Percentiles rank a stretch among this genome's conserved stretches.
phyloP scores from a whole-genome alignment of 164 flowering plant species.

The Litsea cubeba region DNA sequence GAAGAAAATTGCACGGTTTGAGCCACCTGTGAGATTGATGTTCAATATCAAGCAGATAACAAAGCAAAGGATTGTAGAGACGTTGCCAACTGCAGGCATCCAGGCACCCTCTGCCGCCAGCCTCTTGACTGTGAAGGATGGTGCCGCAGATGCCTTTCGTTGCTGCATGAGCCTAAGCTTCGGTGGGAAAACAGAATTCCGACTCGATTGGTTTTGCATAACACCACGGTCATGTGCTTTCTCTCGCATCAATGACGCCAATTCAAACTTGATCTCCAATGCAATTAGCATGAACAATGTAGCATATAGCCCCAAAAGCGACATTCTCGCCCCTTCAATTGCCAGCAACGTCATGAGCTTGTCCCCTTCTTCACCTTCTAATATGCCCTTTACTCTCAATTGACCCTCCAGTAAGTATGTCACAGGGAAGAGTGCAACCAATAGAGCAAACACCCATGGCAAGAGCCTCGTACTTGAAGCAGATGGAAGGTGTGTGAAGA shows the following conservation, averaged over 20 bases:
- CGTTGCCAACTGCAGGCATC: slow-evolving; percentile 99
- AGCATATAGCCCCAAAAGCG: slow-evolving; percentile 92
- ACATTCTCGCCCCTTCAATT: slow-evolving; percentile 92
- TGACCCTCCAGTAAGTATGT: slow-evolving; percentile 93
- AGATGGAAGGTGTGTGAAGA: slow-evolving; percentile 93
- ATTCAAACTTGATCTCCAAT: slow-evolving; percentile 85
- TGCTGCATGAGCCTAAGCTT: slow-evolving; percentile 83
- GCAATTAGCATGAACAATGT: slow-evolving; percentile 94
- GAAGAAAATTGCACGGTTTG: slow-evolving; percentile 86
- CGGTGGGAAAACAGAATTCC: slow-evolving; percentile 47
- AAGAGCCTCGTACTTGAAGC: slow-evolving; percentile 85
- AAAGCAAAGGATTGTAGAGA: slow-evolving; percentile 89
- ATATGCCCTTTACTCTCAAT: slow-evolving; percentile 52
- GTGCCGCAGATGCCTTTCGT: slow-evolving; percentile 56
- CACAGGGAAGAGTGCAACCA: slow-evolving; percentile 96
- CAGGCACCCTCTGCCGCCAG: slow-evolving; percentile 94
- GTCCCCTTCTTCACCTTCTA: slow-evolving; percentile 47
- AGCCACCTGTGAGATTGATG: slow-evolving; percentile 80
- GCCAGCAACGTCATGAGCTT: slow-evolving; percentile 69
- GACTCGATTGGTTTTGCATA: slow-evolving; percentile 36
- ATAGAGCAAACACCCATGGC: slow-evolving; percentile 92
- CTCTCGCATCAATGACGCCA: slow-evolving; percentile 75
- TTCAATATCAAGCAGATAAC: slow-evolving; percentile 84
- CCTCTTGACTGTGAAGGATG: slow-evolving; percentile 76
- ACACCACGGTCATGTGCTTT: slow-evolving; percentile 58